Evolutionary conservation across 2,329 filamentous ascomycete genomes (phyloP), one percentile per base, ranked within the genome.

Genomic region (Furcasterigmium furcatum): DNA sequence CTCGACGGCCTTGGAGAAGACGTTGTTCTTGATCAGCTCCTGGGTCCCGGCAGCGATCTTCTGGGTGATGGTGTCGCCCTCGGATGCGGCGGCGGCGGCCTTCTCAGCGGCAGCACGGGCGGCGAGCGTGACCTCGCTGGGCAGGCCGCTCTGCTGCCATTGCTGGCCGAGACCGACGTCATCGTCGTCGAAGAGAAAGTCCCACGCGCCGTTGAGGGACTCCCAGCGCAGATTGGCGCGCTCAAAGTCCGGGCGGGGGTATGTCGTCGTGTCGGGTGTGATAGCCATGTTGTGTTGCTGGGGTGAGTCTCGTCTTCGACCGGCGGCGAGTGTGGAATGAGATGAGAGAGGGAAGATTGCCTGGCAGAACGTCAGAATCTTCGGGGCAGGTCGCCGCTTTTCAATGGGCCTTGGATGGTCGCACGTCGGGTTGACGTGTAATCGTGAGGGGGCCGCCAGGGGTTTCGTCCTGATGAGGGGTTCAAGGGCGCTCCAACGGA

Each of bases 171-270:
- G 64, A 0, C 84, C 83, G 38, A 71, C 58, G 55, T 87, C 81
- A 41, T 74, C 66, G 55, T 87, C 83, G 58, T 87, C 84, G 48
- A 85, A 86, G 39, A 80, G 60, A 55, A 87, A 82, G 46, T 74
- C 69, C 83, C 84, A 87, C 6, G 71, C 64, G 1, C 82, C 82
- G 52, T 87, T 79, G 39, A 87, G 74, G 2, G 77, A 77, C 34
- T 66, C 60, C 83, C 83, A 87, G 38, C 67, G 71, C 22, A 83
- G 70, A 21, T 68, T 57, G 25, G 66, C 62, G 45, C 82, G 80
- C 44, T 76, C 58, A 60, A 85, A 86, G 63, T 87, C 82, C 1
- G 83, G 82, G 45, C 84, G 79, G 20, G 83, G 84, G 53, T 87
- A 85, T 8, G 47, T 36, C 34, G 16, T 36, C n/a, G 34, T 36